These are phyloP conservation scores for Rhodotorula babjevae DNA, from an alignment of 768 basidiomycete species.

Conservation along the genomic window DNA sequence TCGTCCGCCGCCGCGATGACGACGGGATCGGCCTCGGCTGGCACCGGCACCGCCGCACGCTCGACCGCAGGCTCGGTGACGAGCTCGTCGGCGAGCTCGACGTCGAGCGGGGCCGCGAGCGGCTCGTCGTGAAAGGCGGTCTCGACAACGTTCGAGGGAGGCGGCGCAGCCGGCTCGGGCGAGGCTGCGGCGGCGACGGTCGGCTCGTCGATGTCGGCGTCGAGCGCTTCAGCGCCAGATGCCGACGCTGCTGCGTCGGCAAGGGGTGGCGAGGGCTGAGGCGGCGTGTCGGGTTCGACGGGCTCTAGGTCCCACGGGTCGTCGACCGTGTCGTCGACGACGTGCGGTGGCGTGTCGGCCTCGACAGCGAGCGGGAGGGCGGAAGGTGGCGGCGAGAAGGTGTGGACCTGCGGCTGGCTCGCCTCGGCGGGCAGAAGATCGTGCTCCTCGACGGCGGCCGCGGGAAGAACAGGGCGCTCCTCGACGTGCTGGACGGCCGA, in stretches of 20 bases:
- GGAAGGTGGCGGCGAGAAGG: slow-evolving; percentile 1
- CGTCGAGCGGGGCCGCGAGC: background rate
- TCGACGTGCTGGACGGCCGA: slow-evolving; percentile 8
- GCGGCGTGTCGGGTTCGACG: background rate
- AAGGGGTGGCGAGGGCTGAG: no score
- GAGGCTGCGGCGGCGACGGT: no score
- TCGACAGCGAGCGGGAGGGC: background rate
- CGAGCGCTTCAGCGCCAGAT: no score
- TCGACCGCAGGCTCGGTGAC: background rate
- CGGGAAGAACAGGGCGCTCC: background rate
- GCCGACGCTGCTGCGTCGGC: no score
- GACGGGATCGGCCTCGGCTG: no score
- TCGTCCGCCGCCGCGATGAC: background rate
- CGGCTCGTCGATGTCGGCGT: no score
- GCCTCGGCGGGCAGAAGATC: background rate
- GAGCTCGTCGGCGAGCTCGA: background rate
- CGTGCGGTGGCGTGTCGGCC: background rate
- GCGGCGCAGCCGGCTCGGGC: no score
- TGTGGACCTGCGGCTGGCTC: background rate
- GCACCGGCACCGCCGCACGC: background rate
- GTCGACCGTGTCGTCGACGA: background rate
- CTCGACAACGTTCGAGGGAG: background rate
- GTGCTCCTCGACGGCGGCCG: no score
- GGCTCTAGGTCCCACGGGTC: slow-evolving; percentile 18
- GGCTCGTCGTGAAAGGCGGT: background rate